phyloP scores from a whole-genome alignment of 495 filamentous ascomycete genomes.

The Penicillium canescens region DNA sequence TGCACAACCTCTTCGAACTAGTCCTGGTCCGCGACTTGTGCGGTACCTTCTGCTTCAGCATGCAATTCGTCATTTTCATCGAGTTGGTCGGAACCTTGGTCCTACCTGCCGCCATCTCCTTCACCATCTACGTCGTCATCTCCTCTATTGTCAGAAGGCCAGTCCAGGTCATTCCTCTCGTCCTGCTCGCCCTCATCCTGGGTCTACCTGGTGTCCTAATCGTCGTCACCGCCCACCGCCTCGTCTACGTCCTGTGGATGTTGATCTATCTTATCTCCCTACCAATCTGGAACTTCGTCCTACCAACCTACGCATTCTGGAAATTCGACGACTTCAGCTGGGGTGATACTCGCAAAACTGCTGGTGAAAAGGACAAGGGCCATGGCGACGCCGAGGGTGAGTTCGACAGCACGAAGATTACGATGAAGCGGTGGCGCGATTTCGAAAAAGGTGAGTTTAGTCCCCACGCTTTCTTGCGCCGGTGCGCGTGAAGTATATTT shows the following conservation, averaged over 20 bases:
- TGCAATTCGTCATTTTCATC: slow-evolving; percentile 98
- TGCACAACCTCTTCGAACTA: slow-evolving; percentile 98
- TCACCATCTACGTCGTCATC: slow-evolving; percentile 93
- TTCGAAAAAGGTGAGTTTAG: slow-evolving; percentile 74
- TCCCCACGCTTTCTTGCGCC: neutral
- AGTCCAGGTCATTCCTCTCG: slow-evolving; percentile 88
- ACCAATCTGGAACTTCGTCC: slow-evolving; percentile 96
- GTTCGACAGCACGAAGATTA: slow-evolving; percentile 97
- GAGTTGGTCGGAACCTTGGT: slow-evolving; percentile 95
- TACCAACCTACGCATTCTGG: slow-evolving; percentile 96
- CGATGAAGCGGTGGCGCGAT: slow-evolving; percentile 97
- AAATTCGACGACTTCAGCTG: slow-evolving; percentile 99
- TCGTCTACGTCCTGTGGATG: slow-evolving; percentile 97
- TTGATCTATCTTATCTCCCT: slow-evolving; percentile 90
- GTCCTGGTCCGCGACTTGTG: slow-evolving; percentile 95
- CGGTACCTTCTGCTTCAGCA: slow-evolving; percentile 99
- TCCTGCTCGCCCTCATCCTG: slow-evolving; percentile 88
- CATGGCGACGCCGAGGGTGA: slow-evolving; percentile 90
- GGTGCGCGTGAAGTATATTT: neutral
- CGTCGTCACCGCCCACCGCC: slow-evolving; percentile 91
- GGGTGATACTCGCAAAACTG: slow-evolving; percentile 97
- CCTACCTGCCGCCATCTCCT: slow-evolving; percentile 90
- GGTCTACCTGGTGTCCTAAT: slow-evolving; percentile 93
- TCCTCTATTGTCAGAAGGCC: slow-evolving; percentile 81
- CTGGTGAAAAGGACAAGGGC: slow-evolving; percentile 82